Evolutionary conservation across 176 grass and related monocot genomes (phyloP), one percentile per base, ranked within the genome.

Genomic region (Cocos nucifera): DNA sequence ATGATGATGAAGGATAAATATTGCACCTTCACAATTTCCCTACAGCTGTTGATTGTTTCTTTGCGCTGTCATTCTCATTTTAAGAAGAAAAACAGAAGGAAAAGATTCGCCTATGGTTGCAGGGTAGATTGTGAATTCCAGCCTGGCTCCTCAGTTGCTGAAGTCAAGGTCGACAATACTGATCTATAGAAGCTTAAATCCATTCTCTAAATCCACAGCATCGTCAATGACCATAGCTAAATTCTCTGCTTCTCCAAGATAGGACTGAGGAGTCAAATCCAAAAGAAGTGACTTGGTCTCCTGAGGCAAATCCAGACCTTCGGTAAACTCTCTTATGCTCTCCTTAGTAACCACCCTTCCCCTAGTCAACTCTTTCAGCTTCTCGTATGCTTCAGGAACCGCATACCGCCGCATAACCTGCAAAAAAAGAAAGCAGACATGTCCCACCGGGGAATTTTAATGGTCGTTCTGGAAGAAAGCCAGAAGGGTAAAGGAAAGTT

Each of bases 341-440:
- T 86, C 78, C 75, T 92, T 81, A 24, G 85, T 73, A 32, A 92
- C 88, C 62, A 51, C 71, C 69, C 80, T 82, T 53, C 93, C 93
- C 78, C 84, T 88, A 2, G 79, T 86, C n/a, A 92, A 53, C 21
- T 98, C 84, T 81, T 98, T 98, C 65, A 98, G 84, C 61, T 92
- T 98, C 67, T 98, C 88, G 50, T 92, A 92, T 39, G 87, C 78
- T 57, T 98, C 79, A 17, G 87, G 81, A 49, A 98, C 81, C 49
- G 75, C 81, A 74, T 89, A 86, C 68, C 87, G 91, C 78, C 93
- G 73, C 93, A 92, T 98, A 24, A 98, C 93, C 84, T 98, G 58
- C 54, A 69, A 65, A 10, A 10, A 51, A 18, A 29, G 44, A 30
- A 61, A 51, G 66, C 19, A 30, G 20, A 6, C 26, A 56, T 15